These are phyloP conservation scores for Allantophomopsis lycopodina DNA, from an alignment of 2,329 filamentous ascomycete genomes.

Conservation along the genomic window DNA sequence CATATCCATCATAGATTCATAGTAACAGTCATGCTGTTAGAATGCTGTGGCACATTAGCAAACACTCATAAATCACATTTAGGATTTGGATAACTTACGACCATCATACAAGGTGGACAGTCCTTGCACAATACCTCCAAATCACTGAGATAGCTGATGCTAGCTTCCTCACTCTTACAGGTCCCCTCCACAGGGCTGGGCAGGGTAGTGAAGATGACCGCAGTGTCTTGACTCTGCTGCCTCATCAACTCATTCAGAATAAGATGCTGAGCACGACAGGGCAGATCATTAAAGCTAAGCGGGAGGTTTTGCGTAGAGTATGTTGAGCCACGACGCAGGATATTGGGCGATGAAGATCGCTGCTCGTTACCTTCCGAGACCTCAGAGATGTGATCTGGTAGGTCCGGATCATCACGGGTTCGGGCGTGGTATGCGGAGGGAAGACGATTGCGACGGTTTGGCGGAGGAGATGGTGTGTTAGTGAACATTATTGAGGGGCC, in stretches of 20 bases:
- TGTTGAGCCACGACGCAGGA: slow-evolving; percentile 21
- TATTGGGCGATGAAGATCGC: slow-evolving; percentile 4
- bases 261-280: slow-evolving; percentile 71
- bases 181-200: slow-evolving; percentile 73
- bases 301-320: slow-evolving; percentile 50
- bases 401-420: not conserved
- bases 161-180: slow-evolving; percentile 52
- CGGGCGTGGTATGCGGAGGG: slow-evolving; percentile 13
- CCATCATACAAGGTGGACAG: slow-evolving; percentile 62
- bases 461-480: slow-evolving; percentile 22
- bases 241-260: slow-evolving; percentile 78
- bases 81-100: slow-evolving; percentile 19
- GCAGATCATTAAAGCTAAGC: slow-evolving; percentile 75
- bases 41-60: too few species aligned
- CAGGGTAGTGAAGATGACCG: slow-evolving; percentile 71
- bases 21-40: too few species aligned
- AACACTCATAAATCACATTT: too few species aligned
- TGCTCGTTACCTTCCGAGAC: slow-evolving; percentile 4
- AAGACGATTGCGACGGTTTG: slow-evolving; percentile 6
- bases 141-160: slow-evolving; percentile 62
- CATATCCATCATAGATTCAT: too few species aligned
- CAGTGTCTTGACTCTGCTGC: slow-evolving; percentile 52
- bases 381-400: slow-evolving; percentile 8
- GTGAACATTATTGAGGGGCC: slow-evolving; percentile 68
- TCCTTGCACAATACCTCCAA: slow-evolving; percentile 67